Evolutionary conservation across 192 early-diverging fungal species (phyloP), one percentile per base, ranked within the genome.

Genomic region (Coemansia javaensis): DNA sequence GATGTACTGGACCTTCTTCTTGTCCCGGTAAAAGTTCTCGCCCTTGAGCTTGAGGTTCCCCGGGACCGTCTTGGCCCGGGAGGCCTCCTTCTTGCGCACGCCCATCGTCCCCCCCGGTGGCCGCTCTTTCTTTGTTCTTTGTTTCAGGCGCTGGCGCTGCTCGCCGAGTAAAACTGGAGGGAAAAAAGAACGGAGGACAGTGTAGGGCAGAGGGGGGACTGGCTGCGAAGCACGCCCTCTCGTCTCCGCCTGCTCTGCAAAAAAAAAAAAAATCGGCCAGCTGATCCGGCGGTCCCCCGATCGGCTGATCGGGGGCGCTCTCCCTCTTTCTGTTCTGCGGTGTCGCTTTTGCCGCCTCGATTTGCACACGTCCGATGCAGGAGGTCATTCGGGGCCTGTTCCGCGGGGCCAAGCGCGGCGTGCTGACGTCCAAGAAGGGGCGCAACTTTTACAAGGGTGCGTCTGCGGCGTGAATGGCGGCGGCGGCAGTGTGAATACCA

Each of bases 11-110:
- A 96, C 84, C 63, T 93, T 90, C 66, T 92, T 91, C 38, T 85
- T 87, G 81, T 99, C 96, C 47, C 92, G 82, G 82, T 99, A 99
- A 77, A 97, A 99, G 81, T 99, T 99, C 61, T 93, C 91, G 40
- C 96, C 96, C 79, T 98, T 98, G 44, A 91, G 81, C 61, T 81
- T 81, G 35, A 86, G 62, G 66, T 90, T 90, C 30, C 79, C 81
- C 17, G 75, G 69, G 12, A 77, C 77, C 40, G 41, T 63, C 45
- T 56, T 59, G 51, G 66, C 43, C 65, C 53, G 56, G 32, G 52
- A 68, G 2, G 65, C 66, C 51, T 75, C 72, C 56, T 75, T 75
- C 66, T 75, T 75, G 59, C 63, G 65, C 14, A 63, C 45, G 20
- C 65, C 72, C 72, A 75, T 75, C 14, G 13, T 50, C 10, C 7